Evolutionary conservation across 257 asterid species (phyloP), one percentile per base, ranked within the genome.

Genomic region (Oldenlandia corymbosa): DNA sequence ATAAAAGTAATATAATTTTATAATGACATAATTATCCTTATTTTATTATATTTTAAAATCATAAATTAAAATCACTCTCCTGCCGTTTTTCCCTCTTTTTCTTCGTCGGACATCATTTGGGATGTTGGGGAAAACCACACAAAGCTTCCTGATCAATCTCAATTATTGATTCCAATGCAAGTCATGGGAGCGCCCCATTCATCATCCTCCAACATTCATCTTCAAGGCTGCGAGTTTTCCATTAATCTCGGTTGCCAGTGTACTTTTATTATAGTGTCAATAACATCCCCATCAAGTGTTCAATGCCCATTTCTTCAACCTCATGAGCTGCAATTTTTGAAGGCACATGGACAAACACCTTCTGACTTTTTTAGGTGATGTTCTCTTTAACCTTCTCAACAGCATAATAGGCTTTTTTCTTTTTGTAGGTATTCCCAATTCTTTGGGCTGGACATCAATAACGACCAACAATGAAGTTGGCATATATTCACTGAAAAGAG

Each of bases 321-420:
- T 92, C 99, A 72, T 92, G 97, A 60, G 99, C 99, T 64, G 99
- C 97, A 62, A 92, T 92, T 78, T 89, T 97, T 5, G 97, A 92
- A 68, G 95, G 88, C 66, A 81, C 96, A 31, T 92, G 99, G 48
- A 89, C 99, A 72, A 92, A 92, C 50, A 89, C 97, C 71, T 89
- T 89, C 81, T 92, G 96, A 80, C 99, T 92, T 78, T 89, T 92
- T 74, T 92, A 95, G 51, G 98, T 89, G 30, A 97, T 94, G 60
- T 88, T 88, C 94, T 88, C 98, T 80, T 91, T 91, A 68, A 91
- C 98, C 78, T 91, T 96, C 81, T 91, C 98, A 37, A 91, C 94
- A 13, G 98, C 96, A 68, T 86, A 91, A 81, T 91, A 91, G 42
- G 98, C 98, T 82, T 91, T n/a, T n/a, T n/a, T n/a, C n/a, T n/a